A percentile compares a stretch with the other conserved stretches of the same genome.
Evolutionary conservation across 73 alveolate genomes (phyloP).

Genomic region (Blepharisma stoltei): DNA sequence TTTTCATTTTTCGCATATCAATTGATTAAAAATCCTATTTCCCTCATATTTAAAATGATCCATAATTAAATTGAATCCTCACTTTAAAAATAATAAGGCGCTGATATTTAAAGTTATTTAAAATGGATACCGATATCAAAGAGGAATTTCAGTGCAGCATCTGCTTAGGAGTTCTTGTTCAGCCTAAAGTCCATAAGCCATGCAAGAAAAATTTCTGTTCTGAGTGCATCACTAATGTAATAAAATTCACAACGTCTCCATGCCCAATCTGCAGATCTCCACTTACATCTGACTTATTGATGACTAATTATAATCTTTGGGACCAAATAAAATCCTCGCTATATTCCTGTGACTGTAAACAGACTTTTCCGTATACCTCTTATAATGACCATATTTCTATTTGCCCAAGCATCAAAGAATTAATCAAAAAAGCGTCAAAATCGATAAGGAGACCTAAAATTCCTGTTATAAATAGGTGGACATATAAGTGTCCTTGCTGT

Average conservation of each 20-base stretch:
- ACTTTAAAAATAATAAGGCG: too few relatives aligned
- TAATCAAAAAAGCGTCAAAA: background rate
- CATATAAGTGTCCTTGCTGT: conserved; percentile 25
- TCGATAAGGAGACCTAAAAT: background rate
- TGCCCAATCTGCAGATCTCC: background rate
- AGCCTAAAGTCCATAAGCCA: background rate
- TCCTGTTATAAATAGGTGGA: conserved; percentile 14
- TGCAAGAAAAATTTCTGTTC: background rate
- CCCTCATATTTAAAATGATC: too few relatives aligned
- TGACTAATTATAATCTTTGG: background rate
- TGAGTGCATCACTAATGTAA: background rate
- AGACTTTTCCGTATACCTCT: background rate
- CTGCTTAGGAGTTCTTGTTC: background rate
- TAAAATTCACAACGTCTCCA: background rate
- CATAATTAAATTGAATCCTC: too few relatives aligned
- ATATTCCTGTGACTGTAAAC: background rate
- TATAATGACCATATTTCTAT: background rate
- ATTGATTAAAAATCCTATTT: too few relatives aligned
- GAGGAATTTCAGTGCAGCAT: background rate
- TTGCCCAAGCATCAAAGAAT: background rate
- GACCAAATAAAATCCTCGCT: background rate
- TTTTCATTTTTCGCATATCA: too few relatives aligned
- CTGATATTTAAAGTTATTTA: background rate
- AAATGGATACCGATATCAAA: background rate
- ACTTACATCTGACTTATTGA: background rate